These are phyloP conservation scores for Mikania micrantha DNA, from an alignment of 129 eudicot species.

Conservation along the genomic window DNA sequence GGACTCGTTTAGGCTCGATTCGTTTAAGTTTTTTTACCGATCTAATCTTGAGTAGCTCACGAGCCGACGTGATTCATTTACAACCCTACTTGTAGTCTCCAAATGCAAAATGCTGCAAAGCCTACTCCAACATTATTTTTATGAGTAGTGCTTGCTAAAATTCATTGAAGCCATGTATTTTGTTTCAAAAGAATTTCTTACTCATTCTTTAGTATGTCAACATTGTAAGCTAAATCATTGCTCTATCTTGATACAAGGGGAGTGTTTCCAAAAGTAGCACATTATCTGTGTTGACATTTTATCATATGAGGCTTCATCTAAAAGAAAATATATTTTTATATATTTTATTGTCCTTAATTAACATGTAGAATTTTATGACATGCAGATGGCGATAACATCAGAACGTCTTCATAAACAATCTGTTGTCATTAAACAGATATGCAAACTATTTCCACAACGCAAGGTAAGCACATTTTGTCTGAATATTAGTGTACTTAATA, in stretches of 20 bases:
- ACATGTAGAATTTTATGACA: slow-evolving; percentile 13
- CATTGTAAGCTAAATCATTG: neutral
- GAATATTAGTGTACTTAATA: neutral
- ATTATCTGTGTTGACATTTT: neutral
- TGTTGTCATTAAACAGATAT: slow-evolving; percentile 79
- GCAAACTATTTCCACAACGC: slow-evolving; percentile 94
- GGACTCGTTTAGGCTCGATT: too few relatives aligned
- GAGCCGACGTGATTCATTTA: too few relatives aligned
- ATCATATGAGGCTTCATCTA: neutral
- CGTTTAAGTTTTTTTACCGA: too few relatives aligned
- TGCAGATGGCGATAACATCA: slow-evolving; percentile 90
- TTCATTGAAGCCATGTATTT: neutral
- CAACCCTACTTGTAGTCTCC: neutral
- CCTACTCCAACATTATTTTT: neutral
- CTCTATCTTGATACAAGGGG: neutral
- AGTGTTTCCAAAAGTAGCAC: neutral
- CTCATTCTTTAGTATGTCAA: neutral
- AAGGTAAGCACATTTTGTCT: slow-evolving; percentile 39
- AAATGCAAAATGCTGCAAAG: neutral
- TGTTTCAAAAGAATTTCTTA: neutral
- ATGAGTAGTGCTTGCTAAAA: neutral
- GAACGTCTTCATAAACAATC: slow-evolving; percentile 94
- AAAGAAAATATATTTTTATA: too few relatives aligned
- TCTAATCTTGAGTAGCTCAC: too few relatives aligned
- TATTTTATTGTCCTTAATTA: neutral